phyloP scores from a whole-genome alignment of 495 filamentous ascomycete species.

The Halenospora varia region DNA sequence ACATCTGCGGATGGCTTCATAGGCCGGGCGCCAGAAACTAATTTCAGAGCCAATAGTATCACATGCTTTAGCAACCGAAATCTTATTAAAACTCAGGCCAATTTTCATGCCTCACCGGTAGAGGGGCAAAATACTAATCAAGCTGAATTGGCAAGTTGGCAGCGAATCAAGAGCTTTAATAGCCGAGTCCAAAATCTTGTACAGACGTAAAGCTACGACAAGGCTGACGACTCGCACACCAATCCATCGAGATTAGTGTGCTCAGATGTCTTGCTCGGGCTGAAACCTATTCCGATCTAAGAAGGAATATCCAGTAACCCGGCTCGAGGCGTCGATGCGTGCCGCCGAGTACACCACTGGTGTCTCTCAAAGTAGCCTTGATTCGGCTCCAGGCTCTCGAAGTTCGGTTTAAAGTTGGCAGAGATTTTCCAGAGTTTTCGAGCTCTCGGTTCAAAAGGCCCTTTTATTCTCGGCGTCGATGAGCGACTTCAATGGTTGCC shows the following conservation, averaged over 20 bases:
- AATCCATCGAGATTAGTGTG: too few relatives aligned
- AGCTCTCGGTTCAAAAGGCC: background rate
- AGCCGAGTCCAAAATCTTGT: background rate
- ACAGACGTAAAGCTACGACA: background rate
- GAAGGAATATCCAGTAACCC: constrained; percentile 5
- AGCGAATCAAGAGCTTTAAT: constrained; percentile 5
- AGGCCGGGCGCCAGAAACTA: background rate
- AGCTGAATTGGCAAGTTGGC: background rate
- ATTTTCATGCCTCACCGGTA: constrained; percentile 6
- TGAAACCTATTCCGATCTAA: background rate
- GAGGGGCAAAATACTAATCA: constrained; percentile 3
- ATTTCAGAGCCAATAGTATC: background rate
- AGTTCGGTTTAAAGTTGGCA: background rate
- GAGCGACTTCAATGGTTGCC: too few relatives aligned
- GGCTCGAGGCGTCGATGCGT: background rate
- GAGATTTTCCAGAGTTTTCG: background rate
- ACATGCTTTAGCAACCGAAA: background rate
- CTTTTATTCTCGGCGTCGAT: background rate
- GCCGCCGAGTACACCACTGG: too few relatives aligned
- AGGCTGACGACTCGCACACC: too few relatives aligned
- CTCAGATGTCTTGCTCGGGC: too few relatives aligned
- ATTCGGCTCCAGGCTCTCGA: background rate
- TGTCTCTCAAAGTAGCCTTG: background rate
- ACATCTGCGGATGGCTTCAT: too few relatives aligned
- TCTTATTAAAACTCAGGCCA: background rate